phyloP scores from a whole-genome alignment of 73 alveolate genomes.

The Tetrahymena borealis region DNA sequence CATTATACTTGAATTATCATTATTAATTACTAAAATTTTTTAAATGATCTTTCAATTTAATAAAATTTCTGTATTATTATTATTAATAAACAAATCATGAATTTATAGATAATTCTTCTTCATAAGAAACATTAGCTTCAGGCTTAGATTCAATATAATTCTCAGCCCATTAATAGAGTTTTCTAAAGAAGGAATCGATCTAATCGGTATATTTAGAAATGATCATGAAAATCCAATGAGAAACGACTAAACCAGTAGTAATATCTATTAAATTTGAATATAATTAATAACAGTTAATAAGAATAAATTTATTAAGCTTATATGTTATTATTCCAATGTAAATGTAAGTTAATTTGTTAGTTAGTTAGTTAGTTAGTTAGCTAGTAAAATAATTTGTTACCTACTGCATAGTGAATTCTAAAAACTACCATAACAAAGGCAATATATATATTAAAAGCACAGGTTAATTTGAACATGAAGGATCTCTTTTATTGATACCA shows the following conservation, averaged over 20 bases:
- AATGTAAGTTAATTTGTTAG: neutral
- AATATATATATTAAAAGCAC: neutral
- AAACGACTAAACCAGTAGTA: neutral
- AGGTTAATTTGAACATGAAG: neutral
- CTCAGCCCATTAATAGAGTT: neutral
- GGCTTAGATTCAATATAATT: neutral
- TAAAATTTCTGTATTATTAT: too few relatives aligned
- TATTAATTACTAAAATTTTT: too few relatives aligned
- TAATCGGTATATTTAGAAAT: neutral
- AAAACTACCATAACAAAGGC: neutral
- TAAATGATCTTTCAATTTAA: too few relatives aligned
- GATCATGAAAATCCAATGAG: neutral
- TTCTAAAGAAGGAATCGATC: neutral
- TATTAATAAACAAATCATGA: too few relatives aligned
- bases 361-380: neutral
- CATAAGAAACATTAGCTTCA: neutral
- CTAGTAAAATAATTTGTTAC: neutral
- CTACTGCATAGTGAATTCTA: neutral
- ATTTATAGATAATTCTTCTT: neutral
- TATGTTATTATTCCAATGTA: too few relatives aligned
- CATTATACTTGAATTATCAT: too few relatives aligned
- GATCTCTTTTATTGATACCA: neutral
- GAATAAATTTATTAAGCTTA: neutral
- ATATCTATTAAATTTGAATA: too few relatives aligned
- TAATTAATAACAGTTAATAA: neutral